Base-by-base conservation (phyloP, 148 eudicot genomes). In the Pharnaceum exiguum region DNA sequence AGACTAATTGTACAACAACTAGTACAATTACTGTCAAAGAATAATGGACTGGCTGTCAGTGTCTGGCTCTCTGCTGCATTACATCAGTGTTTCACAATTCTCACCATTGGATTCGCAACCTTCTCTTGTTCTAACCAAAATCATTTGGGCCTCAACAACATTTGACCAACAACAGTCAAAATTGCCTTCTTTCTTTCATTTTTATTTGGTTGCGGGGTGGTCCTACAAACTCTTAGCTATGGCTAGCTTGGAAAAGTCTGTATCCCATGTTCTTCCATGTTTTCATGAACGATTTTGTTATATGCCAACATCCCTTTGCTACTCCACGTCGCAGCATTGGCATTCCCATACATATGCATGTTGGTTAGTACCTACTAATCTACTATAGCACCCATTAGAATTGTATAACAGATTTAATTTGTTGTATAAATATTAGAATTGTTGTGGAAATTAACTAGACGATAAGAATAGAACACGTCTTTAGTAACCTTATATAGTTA, bases 261-360 rank as follows among this genome's bases (percentile, higher is more conserved):
- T 61, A 61, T 37, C n/a, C 55, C 67, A 69, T 60, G 72, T 68
- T 68, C 60, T 22, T 53, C 23, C 48, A 60, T 67, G 47, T 55
- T 13, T 39, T 62, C 7, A 25, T 18, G 15, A 21, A 19, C 10
- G 1, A 18, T 17, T n/a, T 11, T 4, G 7, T 21, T 50, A 26
- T 18, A 17, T 24, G n/a, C n/a, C n/a, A n/a, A n/a, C 37, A 23
- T n/a, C 38, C n/a, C 5, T 51, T 30, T 15, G 18, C 2, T 4
- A 15, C 18, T 13, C 45, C 45, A 5, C 45, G 1, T 29, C 2
- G n/a, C n/a, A n/a, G n/a, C n/a, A n/a, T n/a, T n/a, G n/a, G n/a
- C n/a, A n/a, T n/a, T n/a, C n/a, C n/a, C n/a, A n/a, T n/a, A n/a
- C n/a, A n/a, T n/a, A n/a, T n/a, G n/a, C n/a, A n/a, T n/a, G n/a